Conservation (phyloP, 139 green algal genomes). For the Tetradesmus obliquus region DNA sequence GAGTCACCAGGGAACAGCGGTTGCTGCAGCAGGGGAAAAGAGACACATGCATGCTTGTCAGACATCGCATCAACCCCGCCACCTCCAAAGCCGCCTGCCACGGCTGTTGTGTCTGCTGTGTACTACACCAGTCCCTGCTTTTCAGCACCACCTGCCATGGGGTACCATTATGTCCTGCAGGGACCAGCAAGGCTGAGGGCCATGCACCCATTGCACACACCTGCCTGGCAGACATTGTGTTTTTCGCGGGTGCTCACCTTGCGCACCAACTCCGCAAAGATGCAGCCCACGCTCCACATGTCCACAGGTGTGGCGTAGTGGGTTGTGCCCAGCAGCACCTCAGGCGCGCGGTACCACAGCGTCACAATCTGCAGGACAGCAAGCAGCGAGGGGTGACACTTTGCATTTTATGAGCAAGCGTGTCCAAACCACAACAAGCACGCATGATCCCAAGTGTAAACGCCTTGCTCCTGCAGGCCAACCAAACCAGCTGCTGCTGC, state of each 20-base stretch:
- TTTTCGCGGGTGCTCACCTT: constrained; percentile 47
- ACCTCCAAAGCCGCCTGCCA: too few species aligned
- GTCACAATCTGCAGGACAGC: constrained; percentile 87
- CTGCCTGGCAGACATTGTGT: too few species aligned
- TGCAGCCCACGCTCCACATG: constrained; percentile 99
- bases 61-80: constrained; percentile 74
- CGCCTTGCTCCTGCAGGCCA: background rate
- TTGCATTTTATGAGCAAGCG: too few species aligned
- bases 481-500: background rate
- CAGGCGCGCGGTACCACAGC: constrained; percentile 98
- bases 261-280: constrained; percentile 93
- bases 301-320: constrained; percentile 98
- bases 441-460: background rate
- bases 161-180: background rate
- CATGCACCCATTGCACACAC: too few species aligned
- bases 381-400: background rate
- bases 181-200: background rate
- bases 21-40: constrained; percentile 67
- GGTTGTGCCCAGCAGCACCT: constrained; percentile 96
- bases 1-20: constrained; percentile 92
- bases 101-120: too few species aligned
- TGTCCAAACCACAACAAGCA: background rate
- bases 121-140: too few species aligned
- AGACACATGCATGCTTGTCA: constrained; percentile 57
- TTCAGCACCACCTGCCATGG: too few species aligned